phyloP scores from a whole-genome alignment of 73 alveolate genomes.

The Paramecium primaurelia region DNA sequence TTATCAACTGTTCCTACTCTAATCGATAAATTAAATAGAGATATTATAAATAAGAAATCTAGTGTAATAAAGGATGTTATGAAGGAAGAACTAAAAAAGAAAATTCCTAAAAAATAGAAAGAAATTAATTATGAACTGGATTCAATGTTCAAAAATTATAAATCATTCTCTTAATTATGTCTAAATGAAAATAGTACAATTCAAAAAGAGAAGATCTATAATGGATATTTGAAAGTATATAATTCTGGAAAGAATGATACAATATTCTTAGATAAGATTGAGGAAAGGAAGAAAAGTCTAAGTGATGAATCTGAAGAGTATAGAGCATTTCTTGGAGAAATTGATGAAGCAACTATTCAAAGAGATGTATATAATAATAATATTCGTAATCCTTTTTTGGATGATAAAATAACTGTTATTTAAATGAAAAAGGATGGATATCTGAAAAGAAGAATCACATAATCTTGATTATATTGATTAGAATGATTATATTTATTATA shows the following conservation, averaged over 20 bases:
- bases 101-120: not conserved
- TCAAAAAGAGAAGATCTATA: not conserved
- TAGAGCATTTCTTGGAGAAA: not conserved
- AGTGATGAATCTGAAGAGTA: not conserved
- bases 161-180: not conserved
- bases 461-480: not conserved
- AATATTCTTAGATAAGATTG: not conserved
- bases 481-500: not conserved
- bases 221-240: not conserved
- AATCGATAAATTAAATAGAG: not conserved
- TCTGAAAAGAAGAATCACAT: not conserved
- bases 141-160: not conserved
- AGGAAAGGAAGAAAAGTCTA: not conserved
- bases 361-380: not conserved
- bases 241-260: not conserved
- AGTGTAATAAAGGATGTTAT: not conserved
- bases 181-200: not conserved
- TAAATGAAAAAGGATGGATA: not conserved
- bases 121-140: not conserved
- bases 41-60: not conserved
- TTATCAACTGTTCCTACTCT: not conserved
- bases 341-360: not conserved
- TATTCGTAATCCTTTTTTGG: not conserved
- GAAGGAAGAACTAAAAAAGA: not conserved
- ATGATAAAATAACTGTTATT: slow-evolving; percentile 3